phyloP scores from a whole-genome alignment of 1,139 yeast genomes.

The Protomyces gravidus region DNA sequence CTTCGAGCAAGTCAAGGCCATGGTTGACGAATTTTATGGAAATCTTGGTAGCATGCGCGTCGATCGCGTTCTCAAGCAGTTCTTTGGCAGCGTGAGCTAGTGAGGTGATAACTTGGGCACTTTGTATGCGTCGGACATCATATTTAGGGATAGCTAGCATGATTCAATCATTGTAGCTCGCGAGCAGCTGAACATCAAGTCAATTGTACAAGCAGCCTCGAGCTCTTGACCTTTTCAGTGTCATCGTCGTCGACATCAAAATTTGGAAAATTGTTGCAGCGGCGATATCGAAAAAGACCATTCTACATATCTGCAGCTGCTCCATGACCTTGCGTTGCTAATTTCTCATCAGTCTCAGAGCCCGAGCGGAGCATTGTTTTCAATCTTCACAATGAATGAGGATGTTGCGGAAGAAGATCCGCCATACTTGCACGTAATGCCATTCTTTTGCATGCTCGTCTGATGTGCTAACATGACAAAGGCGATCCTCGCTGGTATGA shows the following conservation, averaged over 20 bases:
- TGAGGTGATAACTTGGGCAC: slow-evolving; percentile 89
- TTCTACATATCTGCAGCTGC: no score
- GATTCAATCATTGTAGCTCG: no score
- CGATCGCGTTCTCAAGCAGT: slow-evolving; percentile 61
- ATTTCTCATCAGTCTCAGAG: no score
- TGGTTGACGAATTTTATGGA: slow-evolving; percentile 59
- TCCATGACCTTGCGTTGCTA: no score
- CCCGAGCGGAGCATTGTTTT: no score
- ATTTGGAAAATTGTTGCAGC: no score
- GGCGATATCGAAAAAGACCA: no score
- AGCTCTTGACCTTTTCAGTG: no score
- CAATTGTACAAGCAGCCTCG: no score
- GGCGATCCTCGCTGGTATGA: slow-evolving; percentile 75
- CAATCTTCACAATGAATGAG: neutral
- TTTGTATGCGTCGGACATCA: slow-evolving; percentile 71
- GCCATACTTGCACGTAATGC: slow-evolving; percentile 15
- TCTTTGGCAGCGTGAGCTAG: slow-evolving; percentile 75
- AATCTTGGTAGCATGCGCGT: slow-evolving; percentile 66
- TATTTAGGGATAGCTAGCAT: slow-evolving; percentile 42
- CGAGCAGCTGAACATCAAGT: no score
- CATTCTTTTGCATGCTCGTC: slow-evolving; percentile 54
- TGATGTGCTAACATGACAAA: slow-evolving; percentile 27
- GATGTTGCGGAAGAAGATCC: slow-evolving; percentile 7
- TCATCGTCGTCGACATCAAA: no score
- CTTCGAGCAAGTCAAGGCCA: slow-evolving; percentile 70